Evolutionary conservation across 345 rosid genomes (phyloP).

Genomic region (Mallotus nudiflorus): DNA sequence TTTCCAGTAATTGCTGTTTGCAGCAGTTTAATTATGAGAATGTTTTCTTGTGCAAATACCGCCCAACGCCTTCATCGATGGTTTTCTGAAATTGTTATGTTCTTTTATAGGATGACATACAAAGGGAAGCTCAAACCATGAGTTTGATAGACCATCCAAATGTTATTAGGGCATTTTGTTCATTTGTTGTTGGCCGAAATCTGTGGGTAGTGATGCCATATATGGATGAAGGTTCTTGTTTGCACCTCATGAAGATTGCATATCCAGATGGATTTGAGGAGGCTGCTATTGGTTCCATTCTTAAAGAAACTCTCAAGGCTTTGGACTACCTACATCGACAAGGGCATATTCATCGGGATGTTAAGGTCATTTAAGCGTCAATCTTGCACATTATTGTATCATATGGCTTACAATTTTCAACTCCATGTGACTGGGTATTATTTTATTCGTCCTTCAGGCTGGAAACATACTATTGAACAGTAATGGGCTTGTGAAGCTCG

Average conservation of each 20-base stretch:
- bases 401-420: slow-evolving; percentile 3
- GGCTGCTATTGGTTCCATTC: slow-evolving; percentile 78
- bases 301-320: slow-evolving; percentile 98
- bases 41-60: neutral
- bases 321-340: slow-evolving; percentile 92
- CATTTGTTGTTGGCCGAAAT: slow-evolving; percentile 79
- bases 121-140: slow-evolving; percentile 97
- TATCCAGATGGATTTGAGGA: slow-evolving; percentile 93
- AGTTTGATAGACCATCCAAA: slow-evolving; percentile 97
- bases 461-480: slow-evolving; percentile 91
- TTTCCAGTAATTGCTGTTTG: neutral
- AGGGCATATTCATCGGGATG: slow-evolving; percentile 98
- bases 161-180: slow-evolving; percentile 80
- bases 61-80: neutral
- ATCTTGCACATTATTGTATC: slow-evolving; percentile 13
- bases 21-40: neutral
- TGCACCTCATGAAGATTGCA: slow-evolving; percentile 95
- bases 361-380: slow-evolving; percentile 60
- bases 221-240: slow-evolving; percentile 98
- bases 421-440: neutral
- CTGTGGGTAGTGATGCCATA: slow-evolving; percentile 99
- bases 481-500: slow-evolving; percentile 85
- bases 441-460: slow-evolving; percentile 54
- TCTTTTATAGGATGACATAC: slow-evolving; percentile 77
- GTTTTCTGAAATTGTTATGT: slow-evolving; percentile 10